These are phyloP conservation scores for Podila horticola DNA, from an alignment of 192 early-diverging fungal species.

Conservation along the genomic window DNA sequence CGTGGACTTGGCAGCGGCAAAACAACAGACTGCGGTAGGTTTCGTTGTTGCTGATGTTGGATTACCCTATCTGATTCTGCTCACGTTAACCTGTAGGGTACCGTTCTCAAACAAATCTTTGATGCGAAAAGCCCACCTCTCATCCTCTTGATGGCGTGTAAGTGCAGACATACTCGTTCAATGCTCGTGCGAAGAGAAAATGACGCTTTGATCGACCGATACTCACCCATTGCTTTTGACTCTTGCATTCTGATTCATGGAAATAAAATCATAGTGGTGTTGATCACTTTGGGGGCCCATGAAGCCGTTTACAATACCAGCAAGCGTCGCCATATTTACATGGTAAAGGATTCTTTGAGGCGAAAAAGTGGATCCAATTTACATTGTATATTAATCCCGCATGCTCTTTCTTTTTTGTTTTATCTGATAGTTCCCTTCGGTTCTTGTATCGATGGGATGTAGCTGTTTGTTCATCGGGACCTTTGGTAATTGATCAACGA, in stretches of 20 bases:
- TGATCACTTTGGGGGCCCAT: slow-evolving; percentile 70
- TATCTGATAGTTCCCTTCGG: slow-evolving; percentile 57
- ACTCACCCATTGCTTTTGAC: not conserved
- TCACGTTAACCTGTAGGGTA: slow-evolving; percentile 51
- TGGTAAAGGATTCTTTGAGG: slow-evolving; percentile 62
- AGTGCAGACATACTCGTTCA: not conserved
- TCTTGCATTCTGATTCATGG: not conserved
- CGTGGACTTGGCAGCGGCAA: not conserved
- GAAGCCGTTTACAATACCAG: slow-evolving; percentile 78
- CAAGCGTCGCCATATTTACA: slow-evolving; percentile 74
- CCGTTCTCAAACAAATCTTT: slow-evolving; percentile 76
- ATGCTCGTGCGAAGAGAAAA: not conserved
- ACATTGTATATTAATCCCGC: no score
- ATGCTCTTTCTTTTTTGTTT: slow-evolving; percentile 31
- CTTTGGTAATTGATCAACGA: slow-evolving; percentile 53
- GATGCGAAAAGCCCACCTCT: slow-evolving; percentile 65
- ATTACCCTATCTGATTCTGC: not conserved
- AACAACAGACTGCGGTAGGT: not conserved
- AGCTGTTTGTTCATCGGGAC: slow-evolving; percentile 64
- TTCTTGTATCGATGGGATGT: slow-evolving; percentile 57
- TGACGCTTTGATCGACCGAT: not conserved
- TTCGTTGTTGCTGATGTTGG: not conserved
- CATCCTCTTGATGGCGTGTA: slow-evolving; percentile 69
- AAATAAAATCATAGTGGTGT: slow-evolving; percentile 48
- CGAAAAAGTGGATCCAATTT: no score